These are phyloP conservation scores for Ramaria sp. DNA, from an alignment of 768 basidiomycete species.

Conservation along the genomic window DNA sequence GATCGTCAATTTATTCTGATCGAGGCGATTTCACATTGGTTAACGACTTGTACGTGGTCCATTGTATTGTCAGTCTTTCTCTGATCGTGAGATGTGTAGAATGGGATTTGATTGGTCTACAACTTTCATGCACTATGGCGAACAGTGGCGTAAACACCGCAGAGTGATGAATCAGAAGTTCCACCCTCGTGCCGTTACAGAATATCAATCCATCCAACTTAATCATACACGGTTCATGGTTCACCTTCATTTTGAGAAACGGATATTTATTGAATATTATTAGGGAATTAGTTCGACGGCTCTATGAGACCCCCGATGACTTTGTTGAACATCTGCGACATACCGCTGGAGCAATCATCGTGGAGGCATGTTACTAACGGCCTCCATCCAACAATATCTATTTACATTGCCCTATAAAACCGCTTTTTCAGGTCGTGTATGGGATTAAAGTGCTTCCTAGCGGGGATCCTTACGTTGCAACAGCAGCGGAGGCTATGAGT, in stretches of 20 bases:
- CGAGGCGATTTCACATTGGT: not conserved
- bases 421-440: slow-evolving; percentile 32
- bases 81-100: slow-evolving; percentile 11
- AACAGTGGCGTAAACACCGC: slow-evolving; percentile 26
- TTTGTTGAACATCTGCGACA: slow-evolving; percentile 16
- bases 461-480: slow-evolving; percentile 34
- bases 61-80: not conserved
- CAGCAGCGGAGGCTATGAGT: slow-evolving; percentile 42
- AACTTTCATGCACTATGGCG: slow-evolving; percentile 42
- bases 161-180: slow-evolving; percentile 44
- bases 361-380: not conserved
- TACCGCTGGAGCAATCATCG: not conserved
- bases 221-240: slow-evolving; percentile 27
- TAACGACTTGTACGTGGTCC: not conserved
- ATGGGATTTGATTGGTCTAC: slow-evolving; percentile 32
- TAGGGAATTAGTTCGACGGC: slow-evolving; percentile 28
- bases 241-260: too few species aligned
- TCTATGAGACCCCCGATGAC: slow-evolving; percentile 31
- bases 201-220: slow-evolving; percentile 33
- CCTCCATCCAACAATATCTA: too few species aligned
- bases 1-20: slow-evolving; percentile 4
- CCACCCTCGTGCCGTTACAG: slow-evolving; percentile 28
- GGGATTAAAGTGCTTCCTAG: slow-evolving; percentile 30
- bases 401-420: too few species aligned
- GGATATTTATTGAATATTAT: not conserved